A percentile compares a stretch with the other conserved stretches of the same genome.
phyloP scores from a whole-genome alignment of 2,329 filamentous ascomycete genomes.

The Paraconiothyrium sp. region DNA sequence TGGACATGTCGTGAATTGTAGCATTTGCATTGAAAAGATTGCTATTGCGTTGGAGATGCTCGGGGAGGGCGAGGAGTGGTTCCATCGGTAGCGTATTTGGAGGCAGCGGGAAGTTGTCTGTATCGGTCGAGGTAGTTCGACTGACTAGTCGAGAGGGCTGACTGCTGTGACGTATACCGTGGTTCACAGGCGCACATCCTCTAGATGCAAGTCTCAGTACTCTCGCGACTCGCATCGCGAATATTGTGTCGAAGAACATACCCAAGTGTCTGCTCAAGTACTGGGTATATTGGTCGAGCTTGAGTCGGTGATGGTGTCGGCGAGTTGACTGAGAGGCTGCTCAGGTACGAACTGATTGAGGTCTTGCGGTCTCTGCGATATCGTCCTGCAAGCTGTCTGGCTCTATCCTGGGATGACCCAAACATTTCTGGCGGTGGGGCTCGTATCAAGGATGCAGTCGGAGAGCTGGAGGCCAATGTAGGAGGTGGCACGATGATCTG shows the following conservation, averaged over 20 bases:
- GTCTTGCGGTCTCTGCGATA: slow-evolving; percentile 37
- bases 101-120: neutral
- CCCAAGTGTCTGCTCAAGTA: neutral
- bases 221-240: neutral
- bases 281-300: slow-evolving; percentile 9
- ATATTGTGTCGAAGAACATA: neutral
- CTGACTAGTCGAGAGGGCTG: neutral
- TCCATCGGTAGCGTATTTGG: slow-evolving; percentile 1
- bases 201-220: neutral
- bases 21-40: slow-evolving; percentile 2
- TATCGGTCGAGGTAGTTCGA: neutral
- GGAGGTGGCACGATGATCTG: slow-evolving; percentile 7
- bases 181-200: neutral
- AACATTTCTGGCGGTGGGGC: slow-evolving; percentile 36
- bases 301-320: slow-evolving; percentile 18
- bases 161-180: neutral
- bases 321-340: slow-evolving; percentile 27
- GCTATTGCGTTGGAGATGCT: slow-evolving; percentile 3
- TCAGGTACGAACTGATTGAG: slow-evolving; percentile 31
- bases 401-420: slow-evolving; percentile 45
- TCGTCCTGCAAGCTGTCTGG: slow-evolving; percentile 46
- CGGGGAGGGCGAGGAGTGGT: no score
- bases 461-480: slow-evolving; percentile 16
- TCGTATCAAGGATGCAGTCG: slow-evolving; percentile 17
- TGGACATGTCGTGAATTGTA: slow-evolving; percentile 9